A percentile compares a stretch with the other conserved stretches of the same genome.
These are phyloP conservation scores for Xerocomus cyaneibrunnescens DNA, from an alignment of 1,284 basidiomycete genomes.

Conservation along the genomic window DNA sequence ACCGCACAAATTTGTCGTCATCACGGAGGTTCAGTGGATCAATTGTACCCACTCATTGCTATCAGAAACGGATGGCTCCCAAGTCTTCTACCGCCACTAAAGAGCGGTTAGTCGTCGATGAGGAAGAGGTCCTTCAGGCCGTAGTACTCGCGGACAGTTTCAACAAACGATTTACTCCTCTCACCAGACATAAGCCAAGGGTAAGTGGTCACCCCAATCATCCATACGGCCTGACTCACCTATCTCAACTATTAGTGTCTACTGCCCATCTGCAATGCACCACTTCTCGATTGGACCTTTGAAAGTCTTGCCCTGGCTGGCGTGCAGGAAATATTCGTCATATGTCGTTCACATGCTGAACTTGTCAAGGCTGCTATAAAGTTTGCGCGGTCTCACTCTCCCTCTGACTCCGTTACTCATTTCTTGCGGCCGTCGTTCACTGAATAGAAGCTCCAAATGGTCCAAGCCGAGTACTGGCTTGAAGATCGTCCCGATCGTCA, in stretches of 20 bases:
- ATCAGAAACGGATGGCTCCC: slow-evolving; percentile 51
- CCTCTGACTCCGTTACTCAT: slow-evolving; percentile 15
- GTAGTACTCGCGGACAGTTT: slow-evolving; percentile 95
- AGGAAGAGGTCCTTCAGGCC: slow-evolving; percentile 85
- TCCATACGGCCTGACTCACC: slow-evolving; percentile 5
- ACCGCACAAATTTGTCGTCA: not conserved
- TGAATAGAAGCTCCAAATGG: slow-evolving; percentile 75
- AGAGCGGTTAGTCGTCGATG: slow-evolving; percentile 61
- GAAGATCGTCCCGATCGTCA: slow-evolving; percentile 86
- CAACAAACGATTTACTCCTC: slow-evolving; percentile 88
- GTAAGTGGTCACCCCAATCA: slow-evolving; percentile 44
- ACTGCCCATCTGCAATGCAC: slow-evolving; percentile 91
- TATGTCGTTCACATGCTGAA: slow-evolving; percentile 85
- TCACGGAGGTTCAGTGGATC: not conserved
- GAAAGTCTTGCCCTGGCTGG: slow-evolving; percentile 91
- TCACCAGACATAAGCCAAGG: slow-evolving; percentile 81
- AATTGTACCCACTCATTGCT: not conserved
- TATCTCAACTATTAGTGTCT: slow-evolving; percentile 62
- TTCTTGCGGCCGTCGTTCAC: slow-evolving; percentile 6
- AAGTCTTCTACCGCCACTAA: slow-evolving; percentile 54
- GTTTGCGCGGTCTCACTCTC: slow-evolving; percentile 47
- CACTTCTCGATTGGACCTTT: slow-evolving; percentile 94
- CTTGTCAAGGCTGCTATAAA: slow-evolving; percentile 79
- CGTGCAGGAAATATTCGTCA: slow-evolving; percentile 94
- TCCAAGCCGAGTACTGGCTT: slow-evolving; percentile 72